A percentile compares a stretch with the other conserved stretches of the same genome.
These are phyloP conservation scores for Neonectria neomacrospora DNA, from an alignment of 2,329 filamentous ascomycete species.

Conservation along the genomic window DNA sequence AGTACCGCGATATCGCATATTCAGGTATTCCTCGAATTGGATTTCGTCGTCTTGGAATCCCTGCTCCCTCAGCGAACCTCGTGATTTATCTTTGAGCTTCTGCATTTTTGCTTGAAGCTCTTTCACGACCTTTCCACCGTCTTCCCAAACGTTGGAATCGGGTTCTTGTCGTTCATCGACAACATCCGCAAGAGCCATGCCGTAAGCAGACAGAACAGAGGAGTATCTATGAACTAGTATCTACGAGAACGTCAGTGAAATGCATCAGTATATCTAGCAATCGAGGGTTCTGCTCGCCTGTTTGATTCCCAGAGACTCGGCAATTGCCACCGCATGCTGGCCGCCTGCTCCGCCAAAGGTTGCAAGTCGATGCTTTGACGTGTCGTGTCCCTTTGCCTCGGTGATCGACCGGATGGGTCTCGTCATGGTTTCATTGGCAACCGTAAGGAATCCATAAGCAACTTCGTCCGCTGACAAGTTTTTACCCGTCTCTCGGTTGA, in stretches of 20 bases:
- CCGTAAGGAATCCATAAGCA: constrained; percentile 87
- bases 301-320: constrained; percentile 82
- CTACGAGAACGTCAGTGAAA: constrained; percentile 48
- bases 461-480: constrained; percentile 84
- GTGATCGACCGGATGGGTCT: constrained; percentile 90
- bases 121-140: constrained; percentile 65
- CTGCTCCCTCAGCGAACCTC: constrained; percentile 74
- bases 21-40: constrained; percentile 90
- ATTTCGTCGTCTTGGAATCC: constrained; percentile 82
- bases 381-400: constrained; percentile 92
- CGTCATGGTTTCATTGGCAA: constrained; percentile 93
- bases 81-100: constrained; percentile 81
- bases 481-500: constrained; percentile 79
- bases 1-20: constrained; percentile 91
- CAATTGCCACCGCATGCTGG: constrained; percentile 92
- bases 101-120: constrained; percentile 79
- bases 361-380: constrained; percentile 87
- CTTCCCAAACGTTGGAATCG: constrained; percentile 70
- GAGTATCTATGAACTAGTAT: constrained; percentile 90
- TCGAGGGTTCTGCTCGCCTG: constrained; percentile 45
- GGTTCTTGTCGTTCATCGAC: constrained; percentile 91
- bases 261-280: too few species aligned
- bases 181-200: constrained; percentile 92
- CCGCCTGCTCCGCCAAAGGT: constrained; percentile 94
- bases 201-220: constrained; percentile 89